A percentile compares a stretch with the other conserved stretches of the same genome.
Conservation (phyloP, 108 stramenopile species). For the Pinguiococcus pyrenoidosus region DNA sequence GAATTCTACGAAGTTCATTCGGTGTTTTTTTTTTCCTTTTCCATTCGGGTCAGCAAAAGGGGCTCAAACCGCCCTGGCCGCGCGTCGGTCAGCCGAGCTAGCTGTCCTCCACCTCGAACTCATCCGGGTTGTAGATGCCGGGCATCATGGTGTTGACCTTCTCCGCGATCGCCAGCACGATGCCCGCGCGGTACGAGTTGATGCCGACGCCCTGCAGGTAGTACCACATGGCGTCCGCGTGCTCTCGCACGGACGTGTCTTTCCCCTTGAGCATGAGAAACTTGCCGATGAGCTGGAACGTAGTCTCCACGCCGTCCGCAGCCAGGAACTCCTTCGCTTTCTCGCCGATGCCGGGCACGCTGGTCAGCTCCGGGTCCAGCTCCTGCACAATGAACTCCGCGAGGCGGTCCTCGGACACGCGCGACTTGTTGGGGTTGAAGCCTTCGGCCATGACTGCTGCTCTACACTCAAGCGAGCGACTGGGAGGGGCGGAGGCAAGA, state of each 20-base stretch:
- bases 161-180: slow-evolving; percentile 78
- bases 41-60: too few relatives aligned
- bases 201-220: slow-evolving; percentile 73
- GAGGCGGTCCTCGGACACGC: slow-evolving; percentile 55
- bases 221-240: slow-evolving; percentile 83
- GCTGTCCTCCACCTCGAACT: too few relatives aligned
- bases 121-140: too few relatives aligned
- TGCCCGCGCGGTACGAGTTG: slow-evolving; percentile 67
- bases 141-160: slow-evolving; percentile 70
- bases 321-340: slow-evolving; percentile 55
- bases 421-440: slow-evolving; percentile 7
- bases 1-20: too few relatives aligned
- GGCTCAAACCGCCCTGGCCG: too few relatives aligned
- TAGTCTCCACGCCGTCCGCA: slow-evolving; percentile 33
- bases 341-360: slow-evolving; percentile 76
- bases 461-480: too few relatives aligned
- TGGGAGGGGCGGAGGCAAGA: too few relatives aligned
- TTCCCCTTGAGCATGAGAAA: slow-evolving; percentile 76
- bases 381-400: slow-evolving; percentile 39
- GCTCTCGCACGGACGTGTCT: slow-evolving; percentile 56
- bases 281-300: slow-evolving; percentile 43
- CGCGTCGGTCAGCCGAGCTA: too few relatives aligned
- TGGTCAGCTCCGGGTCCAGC: slow-evolving; percentile 48
- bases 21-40: too few relatives aligned
- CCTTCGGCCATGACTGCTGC: too few relatives aligned